phyloP scores from a whole-genome alignment of 768 basidiomycete species.

The Albatrellus ellisii region DNA sequence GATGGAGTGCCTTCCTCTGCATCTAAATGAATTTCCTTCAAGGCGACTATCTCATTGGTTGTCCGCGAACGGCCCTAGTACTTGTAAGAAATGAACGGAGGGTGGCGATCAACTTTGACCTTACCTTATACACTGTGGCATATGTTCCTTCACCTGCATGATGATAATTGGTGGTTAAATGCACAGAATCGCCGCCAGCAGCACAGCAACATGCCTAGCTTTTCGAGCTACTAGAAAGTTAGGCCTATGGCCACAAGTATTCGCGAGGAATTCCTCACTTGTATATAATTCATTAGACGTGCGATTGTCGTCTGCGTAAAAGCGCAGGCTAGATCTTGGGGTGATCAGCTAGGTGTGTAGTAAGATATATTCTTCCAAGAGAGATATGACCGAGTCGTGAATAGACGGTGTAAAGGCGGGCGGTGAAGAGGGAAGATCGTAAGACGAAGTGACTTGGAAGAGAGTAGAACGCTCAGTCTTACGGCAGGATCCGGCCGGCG shows the following conservation, averaged over 20 bases:
- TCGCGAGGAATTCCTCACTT: constrained; percentile 22
- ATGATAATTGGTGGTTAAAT: constrained; percentile 1
- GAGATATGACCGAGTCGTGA: no score
- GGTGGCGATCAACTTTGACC: not conserved
- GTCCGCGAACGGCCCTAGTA: constrained; percentile 85
- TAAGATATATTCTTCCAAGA: no score
- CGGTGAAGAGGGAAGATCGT: no score
- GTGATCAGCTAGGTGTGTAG: no score
- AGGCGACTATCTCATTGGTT: constrained; percentile 96
- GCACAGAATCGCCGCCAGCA: not conserved
- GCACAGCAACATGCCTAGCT: constrained; percentile 40
- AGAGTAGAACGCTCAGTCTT: no score
- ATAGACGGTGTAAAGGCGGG: no score
- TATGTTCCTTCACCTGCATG: constrained; percentile 75
- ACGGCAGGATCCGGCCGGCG: no score
- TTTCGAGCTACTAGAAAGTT: constrained; percentile 50
- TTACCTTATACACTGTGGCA: constrained; percentile 91
- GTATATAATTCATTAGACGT: constrained; percentile 43
- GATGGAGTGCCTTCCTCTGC: constrained; percentile 98
- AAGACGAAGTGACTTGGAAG: no score
- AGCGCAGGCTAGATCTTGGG: no score
- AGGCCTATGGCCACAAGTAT: not conserved
- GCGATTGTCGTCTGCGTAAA: no score
- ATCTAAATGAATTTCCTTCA: constrained; percentile 99
- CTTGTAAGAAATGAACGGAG: not conserved